These are phyloP conservation scores for Gelatoporia subvermispora DNA, from an alignment of 768 basidiomycete genomes.

Conservation along the genomic window DNA sequence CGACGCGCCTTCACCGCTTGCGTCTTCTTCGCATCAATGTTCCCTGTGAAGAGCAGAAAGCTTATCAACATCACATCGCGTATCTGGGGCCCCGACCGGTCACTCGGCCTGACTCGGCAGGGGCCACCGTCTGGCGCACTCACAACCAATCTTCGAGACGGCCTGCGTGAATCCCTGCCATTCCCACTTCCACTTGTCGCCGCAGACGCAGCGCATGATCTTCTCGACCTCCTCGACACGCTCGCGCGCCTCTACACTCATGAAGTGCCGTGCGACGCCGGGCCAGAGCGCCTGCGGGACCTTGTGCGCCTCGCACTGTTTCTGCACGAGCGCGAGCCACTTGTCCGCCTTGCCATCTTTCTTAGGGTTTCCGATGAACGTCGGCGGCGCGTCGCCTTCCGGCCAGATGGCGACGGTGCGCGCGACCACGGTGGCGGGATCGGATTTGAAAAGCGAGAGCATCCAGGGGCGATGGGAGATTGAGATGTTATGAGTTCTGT, in stretches of 20 bases:
- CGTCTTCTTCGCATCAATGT: slow-evolving; percentile 20
- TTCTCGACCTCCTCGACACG: slow-evolving; percentile 67
- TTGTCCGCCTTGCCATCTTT: slow-evolving; percentile 51
- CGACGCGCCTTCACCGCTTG: slow-evolving; percentile 20
- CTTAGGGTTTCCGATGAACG: slow-evolving; percentile 63
- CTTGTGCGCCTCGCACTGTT: slow-evolving; percentile 58
- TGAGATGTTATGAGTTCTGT: background rate
- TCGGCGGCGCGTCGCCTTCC: slow-evolving; percentile 41
- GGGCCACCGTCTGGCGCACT: slow-evolving; percentile 27
- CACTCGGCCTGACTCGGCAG: background rate
- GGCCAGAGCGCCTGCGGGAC: slow-evolving; percentile 80
- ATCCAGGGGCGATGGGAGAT: background rate
- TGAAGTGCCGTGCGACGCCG: slow-evolving; percentile 72
- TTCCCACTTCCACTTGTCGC: slow-evolving; percentile 67
- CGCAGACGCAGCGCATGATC: slow-evolving; percentile 60
- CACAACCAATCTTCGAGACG: slow-evolving; percentile 78
- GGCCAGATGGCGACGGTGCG: slow-evolving; percentile 60
- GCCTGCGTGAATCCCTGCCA: slow-evolving; percentile 81
- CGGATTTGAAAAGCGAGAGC: background rate
- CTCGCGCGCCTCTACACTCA: slow-evolving; percentile 62
- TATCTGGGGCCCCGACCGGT: background rate
- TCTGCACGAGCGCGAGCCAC: slow-evolving; percentile 67
- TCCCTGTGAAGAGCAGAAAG: slow-evolving; percentile 7
- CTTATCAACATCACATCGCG: background rate
- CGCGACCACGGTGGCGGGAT: slow-evolving; percentile 32